These are phyloP conservation scores for Leccinum pallidistipes DNA, from an alignment of 1,284 basidiomycete species.

Conservation along the genomic window DNA sequence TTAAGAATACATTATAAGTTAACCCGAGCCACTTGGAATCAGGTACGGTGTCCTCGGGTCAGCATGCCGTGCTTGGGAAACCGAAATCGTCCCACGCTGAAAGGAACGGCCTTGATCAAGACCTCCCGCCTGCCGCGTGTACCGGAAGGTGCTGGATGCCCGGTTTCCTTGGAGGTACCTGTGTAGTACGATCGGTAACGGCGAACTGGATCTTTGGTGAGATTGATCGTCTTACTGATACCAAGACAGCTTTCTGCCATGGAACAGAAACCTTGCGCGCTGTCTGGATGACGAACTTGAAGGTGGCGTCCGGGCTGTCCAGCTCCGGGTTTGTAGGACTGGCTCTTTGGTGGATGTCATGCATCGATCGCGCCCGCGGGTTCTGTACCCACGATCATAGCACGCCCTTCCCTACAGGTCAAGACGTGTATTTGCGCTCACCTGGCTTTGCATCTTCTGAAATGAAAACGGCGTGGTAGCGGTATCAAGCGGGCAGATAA, in stretches of 20 bases:
- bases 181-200: conserved; percentile 10
- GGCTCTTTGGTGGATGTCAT: conserved; percentile 13
- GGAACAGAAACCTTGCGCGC: conserved; percentile 23
- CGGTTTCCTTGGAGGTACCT: conserved; percentile 28
- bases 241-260: conserved; percentile 22
- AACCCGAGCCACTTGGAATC: neutral
- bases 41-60: neutral
- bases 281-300: conserved; percentile 23
- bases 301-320: conserved; percentile 12
- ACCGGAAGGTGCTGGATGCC: conserved; percentile 6
- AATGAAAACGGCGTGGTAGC: conserved; percentile 29
- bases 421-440: conserved; percentile 13
- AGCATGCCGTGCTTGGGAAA: conserved; percentile 2
- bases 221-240: conserved; percentile 19
- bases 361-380: conserved; percentile 10
- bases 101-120: conserved; percentile 8
- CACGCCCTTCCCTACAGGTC: conserved; percentile 24
- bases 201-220: neutral
- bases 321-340: conserved; percentile 3
- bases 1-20: conserved; percentile 9
- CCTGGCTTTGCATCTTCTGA: conserved; percentile 23
- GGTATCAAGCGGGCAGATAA: conserved; percentile 14
- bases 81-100: conserved; percentile 18
- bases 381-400: conserved; percentile 24
- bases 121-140: conserved; percentile 22